These are phyloP conservation scores for Verticillium zaregamsianum DNA, from an alignment of 2,329 filamentous ascomycete genomes.

Conservation along the genomic window DNA sequence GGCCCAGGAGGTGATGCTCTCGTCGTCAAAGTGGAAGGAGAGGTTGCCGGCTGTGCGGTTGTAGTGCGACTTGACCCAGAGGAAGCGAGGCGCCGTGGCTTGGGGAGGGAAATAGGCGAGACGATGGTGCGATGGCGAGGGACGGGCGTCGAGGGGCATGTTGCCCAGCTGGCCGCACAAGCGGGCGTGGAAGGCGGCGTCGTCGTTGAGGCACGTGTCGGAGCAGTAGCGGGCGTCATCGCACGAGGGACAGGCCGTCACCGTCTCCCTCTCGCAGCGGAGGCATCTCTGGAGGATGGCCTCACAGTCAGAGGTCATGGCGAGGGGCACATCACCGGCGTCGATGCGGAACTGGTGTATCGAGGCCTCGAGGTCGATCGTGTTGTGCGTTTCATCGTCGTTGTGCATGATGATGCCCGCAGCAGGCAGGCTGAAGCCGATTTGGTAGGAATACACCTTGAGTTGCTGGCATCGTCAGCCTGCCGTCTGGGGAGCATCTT, in stretches of 20 bases:
- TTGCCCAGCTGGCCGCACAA: background rate
- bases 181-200: background rate
- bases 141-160: background rate
- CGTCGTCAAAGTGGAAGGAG: background rate
- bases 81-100: background rate
- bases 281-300: background rate
- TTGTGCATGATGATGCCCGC: background rate
- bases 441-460: background rate
- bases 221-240: background rate
- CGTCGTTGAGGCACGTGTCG: background rate
- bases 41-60: background rate
- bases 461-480: background rate
- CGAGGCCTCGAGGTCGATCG: background rate
- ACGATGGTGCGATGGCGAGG: background rate
- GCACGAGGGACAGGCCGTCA: background rate
- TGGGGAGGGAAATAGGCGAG: background rate
- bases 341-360: background rate
- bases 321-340: background rate
- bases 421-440: background rate
- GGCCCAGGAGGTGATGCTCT: background rate
- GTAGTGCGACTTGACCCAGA: background rate
- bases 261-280: background rate
- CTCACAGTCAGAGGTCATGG: background rate
- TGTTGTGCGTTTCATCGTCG: background rate
- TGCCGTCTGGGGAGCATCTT: background rate